A percentile compares a stretch with the other conserved stretches of the same genome.
These are phyloP conservation scores for Neonectria magnoliae DNA, from an alignment of 2,329 filamentous ascomycete genomes.

Conservation along the genomic window DNA sequence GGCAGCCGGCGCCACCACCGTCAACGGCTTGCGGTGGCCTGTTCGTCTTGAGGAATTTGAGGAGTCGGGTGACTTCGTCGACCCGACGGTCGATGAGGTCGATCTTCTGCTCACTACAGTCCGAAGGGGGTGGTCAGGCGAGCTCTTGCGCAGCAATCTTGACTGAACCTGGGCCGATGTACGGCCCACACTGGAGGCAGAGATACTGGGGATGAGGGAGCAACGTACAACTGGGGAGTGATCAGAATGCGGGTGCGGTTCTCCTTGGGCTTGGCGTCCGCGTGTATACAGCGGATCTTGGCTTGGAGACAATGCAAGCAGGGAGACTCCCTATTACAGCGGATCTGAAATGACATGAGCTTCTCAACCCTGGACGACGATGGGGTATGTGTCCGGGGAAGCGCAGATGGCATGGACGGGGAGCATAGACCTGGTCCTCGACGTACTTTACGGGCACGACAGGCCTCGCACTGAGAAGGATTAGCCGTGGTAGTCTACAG, in stretches of 20 bases:
- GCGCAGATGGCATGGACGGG: neutral
- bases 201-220: neutral
- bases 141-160: neutral
- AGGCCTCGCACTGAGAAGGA: conserved; percentile 44
- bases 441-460: conserved; percentile 46
- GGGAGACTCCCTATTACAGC: conserved; percentile 49
- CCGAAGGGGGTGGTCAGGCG: neutral
- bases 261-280: conserved; percentile 45
- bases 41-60: conserved; percentile 45
- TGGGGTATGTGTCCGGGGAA: neutral
- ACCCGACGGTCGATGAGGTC: conserved; percentile 49
- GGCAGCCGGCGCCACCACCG: neutral
- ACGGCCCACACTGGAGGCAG: neutral
- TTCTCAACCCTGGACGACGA: too few species aligned
- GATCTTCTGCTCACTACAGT: conserved; percentile 49
- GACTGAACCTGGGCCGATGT: neutral
- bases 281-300: conserved; percentile 49
- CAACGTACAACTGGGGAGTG: conserved; percentile 50
- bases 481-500: conserved; percentile 12
- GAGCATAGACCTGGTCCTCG: neutral
- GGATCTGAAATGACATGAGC: conserved; percentile 39
- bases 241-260: conserved; percentile 49
- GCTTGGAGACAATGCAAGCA: conserved; percentile 49
- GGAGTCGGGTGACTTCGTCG: conserved; percentile 45
- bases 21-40: conserved; percentile 11